Evolutionary conservation across 768 basidiomycete genomes (phyloP).

Genomic region (Phaeotremella fagi): DNA sequence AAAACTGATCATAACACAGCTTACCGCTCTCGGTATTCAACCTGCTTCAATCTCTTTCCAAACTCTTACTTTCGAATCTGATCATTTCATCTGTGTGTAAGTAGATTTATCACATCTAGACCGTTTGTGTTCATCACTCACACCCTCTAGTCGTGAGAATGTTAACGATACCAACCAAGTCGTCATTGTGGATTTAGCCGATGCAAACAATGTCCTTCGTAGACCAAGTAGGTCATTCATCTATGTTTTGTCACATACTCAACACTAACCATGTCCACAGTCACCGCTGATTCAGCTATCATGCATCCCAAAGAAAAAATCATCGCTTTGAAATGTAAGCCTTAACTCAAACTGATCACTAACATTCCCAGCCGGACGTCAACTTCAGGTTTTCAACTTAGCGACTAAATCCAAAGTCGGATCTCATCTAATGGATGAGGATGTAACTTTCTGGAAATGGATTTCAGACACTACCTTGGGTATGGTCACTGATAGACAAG

Average conservation of each 20-base stretch:
- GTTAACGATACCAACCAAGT: conserved; percentile 94
- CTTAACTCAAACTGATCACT: conserved; percentile 6
- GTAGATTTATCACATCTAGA: too few relatives aligned
- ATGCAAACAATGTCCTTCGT: conserved; percentile 82
- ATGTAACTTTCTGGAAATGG: conserved; percentile 99
- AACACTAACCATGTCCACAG: too few relatives aligned
- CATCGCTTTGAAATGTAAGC: conserved; percentile 82
- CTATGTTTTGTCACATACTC: not conserved
- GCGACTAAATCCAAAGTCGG: conserved; percentile 97
- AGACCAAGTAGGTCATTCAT: conserved; percentile 42
- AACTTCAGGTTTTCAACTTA: conserved; percentile 96
- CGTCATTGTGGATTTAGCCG: conserved; percentile 94
- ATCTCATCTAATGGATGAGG: conserved; percentile 86
- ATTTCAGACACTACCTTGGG: conserved; percentile 84
- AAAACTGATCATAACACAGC: conserved; percentile 79
- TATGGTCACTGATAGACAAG: conserved; percentile 88
- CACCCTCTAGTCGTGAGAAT: conserved; percentile 63
- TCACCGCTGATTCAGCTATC: conserved; percentile 97
- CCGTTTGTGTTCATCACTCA: too few relatives aligned
- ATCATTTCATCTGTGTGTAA: conserved; percentile 89
- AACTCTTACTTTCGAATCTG: conserved; percentile 92
- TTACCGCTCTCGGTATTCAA: conserved; percentile 92
- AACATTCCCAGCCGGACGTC: conserved; percentile 89
- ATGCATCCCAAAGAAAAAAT: conserved; percentile 98
- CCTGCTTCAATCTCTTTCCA: conserved; percentile 97